Evolutionary conservation across 805 yeast genomes (phyloP), one percentile per base, ranked within the genome.

Genomic region (Ogataea methanolica): DNA sequence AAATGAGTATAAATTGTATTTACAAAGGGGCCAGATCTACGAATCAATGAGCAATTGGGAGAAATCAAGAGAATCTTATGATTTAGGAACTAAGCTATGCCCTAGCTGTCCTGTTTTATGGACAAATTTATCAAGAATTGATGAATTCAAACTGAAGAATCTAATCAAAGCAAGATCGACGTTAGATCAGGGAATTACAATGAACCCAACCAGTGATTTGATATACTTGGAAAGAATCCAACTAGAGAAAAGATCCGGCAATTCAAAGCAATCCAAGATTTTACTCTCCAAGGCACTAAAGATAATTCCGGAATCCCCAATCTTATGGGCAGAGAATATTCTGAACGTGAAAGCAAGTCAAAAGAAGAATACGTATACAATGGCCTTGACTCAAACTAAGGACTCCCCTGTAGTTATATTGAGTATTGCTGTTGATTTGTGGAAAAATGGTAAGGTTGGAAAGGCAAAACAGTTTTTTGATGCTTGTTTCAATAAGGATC

Each of bases 401-500:
- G 85, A 85, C 52, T 72, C 82, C 43, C 73, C 83, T 0, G 49
- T 71, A 16, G 76, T 92, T 1, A 67, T 91, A 12, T 54, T 78
- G 12, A 73, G 79, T 0, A 82, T 89, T 33, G 97, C 94, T 0
- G 67, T 72, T 12, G 76, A 80, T 47, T 82, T 90, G 51, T 83
- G 84, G 83, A 57, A 68, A 1, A 85, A 79, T 23, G 83, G 85
- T 0, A 85, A 85, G 53, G 64, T 74, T 23, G 66, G 74, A 1
- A 83, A 82, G 53, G 88, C 95, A 0, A 69, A 72, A 46, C 73
- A 82, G 14, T 91, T 96, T 89, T 78, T 89, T 47, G 84, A 83
- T 42, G 86, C 94, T 0, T 60, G 83, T 11, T 39, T 52, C 22
- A 70, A 67, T n/a, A 69, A 72, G 2, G 80, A 82, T 47, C 62